Conservation (phyloP, 805 yeast genomes). For the Pichia cephalocereana region DNA sequence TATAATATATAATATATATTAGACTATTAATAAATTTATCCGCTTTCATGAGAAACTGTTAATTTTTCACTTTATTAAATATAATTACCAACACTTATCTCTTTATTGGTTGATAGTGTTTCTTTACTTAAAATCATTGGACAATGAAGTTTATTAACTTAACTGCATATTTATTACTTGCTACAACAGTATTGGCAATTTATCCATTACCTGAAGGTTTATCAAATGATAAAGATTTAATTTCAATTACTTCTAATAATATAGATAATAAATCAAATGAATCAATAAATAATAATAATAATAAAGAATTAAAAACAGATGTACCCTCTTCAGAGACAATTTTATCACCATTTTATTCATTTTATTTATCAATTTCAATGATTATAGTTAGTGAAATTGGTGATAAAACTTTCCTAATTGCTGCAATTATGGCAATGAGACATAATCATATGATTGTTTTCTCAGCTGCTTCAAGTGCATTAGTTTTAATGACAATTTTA, state of each 20-base stretch:
- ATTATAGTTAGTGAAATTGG: conserved; percentile 94
- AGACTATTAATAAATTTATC: too few species aligned
- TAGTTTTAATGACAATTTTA: conserved; percentile 83
- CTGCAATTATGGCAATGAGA: conserved; percentile 97
- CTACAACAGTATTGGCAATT: conserved; percentile 8
- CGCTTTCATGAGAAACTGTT: too few species aligned
- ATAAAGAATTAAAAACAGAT: background rate
- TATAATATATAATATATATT: too few species aligned
- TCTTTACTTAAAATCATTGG: too few species aligned
- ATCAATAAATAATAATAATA: too few species aligned
- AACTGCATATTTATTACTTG: background rate
- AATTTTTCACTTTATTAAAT: too few species aligned
- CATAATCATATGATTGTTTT: conserved; percentile 79
- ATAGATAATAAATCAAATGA: background rate
- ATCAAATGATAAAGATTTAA: background rate
- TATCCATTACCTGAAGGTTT: conserved; percentile 10
- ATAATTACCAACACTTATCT: too few species aligned
- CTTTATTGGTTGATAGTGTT: background rate
- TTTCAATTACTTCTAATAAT: background rate
- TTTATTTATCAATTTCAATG: conserved; percentile 81
- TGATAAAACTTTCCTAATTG: conserved; percentile 92
- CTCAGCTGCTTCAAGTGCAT: conserved; percentile 74
- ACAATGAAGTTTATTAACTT: background rate
- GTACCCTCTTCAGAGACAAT: background rate
- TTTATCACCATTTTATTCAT: conserved; percentile 28